Base-by-base conservation (phyloP, 148 eudicot species). In the Silene conica region DNA sequence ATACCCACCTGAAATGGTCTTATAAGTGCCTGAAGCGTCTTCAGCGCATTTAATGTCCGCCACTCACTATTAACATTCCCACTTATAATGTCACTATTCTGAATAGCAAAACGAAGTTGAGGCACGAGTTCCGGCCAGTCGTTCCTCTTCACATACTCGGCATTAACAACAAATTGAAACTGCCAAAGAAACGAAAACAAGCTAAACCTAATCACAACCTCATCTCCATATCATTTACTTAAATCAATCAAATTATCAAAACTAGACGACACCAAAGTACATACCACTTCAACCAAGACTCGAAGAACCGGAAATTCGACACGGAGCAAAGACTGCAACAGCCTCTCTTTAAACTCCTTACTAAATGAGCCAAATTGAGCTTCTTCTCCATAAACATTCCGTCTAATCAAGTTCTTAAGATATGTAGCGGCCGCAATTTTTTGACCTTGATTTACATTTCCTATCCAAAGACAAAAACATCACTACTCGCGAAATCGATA, bases 401-500 rank as follows among this genome's bases (percentile, higher is more conserved):
- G 73, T 67, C 92, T 79, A 48, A 86, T 79, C 78, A 87, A 87
- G 78, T 90, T 88, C 85, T 90, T 90, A 8, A 90, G 87, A 75
- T 85, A 90, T 4, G 96, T 83, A 72, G 96, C 96, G 73, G 96
- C 92, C 54, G 96, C 92, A 26, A 90, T 70, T 77, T 78, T 81
- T 26, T 76, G 85, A 69, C 92, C 88, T 73, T 75, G 82, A 69
- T 88, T 80, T 72, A 80, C 85, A 63, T 77, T 73, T 63, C 87
- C 96, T 83, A 67, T 13, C 9, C 64, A 72, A 46, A 54, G 0
- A 3, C 41, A 61, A 34, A 73, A 41, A 20, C 57, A 22, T 20
- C 45, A 0, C 16, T 11, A 50, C 55, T 50, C 14, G 16, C 5
- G 16, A 38, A 65, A 60, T 13, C 14, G 13, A 0, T 25, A 19